Base-by-base conservation (phyloP, 2,329 filamentous ascomycete genomes). In the Geosmithia flava region DNA sequence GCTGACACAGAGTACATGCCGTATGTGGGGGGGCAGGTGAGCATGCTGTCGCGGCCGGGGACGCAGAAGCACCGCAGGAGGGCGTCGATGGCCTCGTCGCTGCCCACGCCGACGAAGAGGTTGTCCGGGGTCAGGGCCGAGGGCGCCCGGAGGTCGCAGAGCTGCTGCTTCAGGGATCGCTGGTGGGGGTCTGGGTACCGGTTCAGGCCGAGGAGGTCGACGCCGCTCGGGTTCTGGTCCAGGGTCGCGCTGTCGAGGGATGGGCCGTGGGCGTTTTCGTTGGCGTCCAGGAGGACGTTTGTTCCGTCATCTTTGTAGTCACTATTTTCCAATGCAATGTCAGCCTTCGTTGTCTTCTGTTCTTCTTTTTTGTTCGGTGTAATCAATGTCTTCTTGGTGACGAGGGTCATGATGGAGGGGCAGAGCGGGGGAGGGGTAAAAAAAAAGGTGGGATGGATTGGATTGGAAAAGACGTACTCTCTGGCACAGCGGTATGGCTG, bases 281-380 rank as follows among this genome's bases (percentile, higher is more conserved):
- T 98, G 57, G 93, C 93, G 63, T 98, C 93, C 55, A 98, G 85
- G 47, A 98, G 83, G 58, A 97, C 81, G 61, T 97, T 97, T 50
- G 82, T 91, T 56, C 93, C 93, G 62, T 98, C 86, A 64, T 98
- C 91, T 71, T 98, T 96, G 78, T 98, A 97, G 76, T 98, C 93
- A 70, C 88, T n/a, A n/a, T n/a, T n/a, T n/a, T n/a, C n/a, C n/a
- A n/a, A n/a, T n/a, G n/a, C n/a, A n/a, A n/a, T n/a, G n/a, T n/a
- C n/a, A n/a, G n/a, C n/a, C n/a, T n/a, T n/a, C n/a, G n/a, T n/a
- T n/a, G n/a, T n/a, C n/a, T n/a, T n/a, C n/a, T n/a, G n/a, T n/a
- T n/a, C n/a, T n/a, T n/a, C n/a, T n/a, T n/a, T n/a, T n/a, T n/a
- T n/a, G n/a, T n/a, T n/a, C n/a, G n/a, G n/a, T n/a, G n/a, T n/a